These are phyloP conservation scores for Hanseniaspora occidentalis DNA, from an alignment of 805 yeast genomes.

Conservation along the genomic window DNA sequence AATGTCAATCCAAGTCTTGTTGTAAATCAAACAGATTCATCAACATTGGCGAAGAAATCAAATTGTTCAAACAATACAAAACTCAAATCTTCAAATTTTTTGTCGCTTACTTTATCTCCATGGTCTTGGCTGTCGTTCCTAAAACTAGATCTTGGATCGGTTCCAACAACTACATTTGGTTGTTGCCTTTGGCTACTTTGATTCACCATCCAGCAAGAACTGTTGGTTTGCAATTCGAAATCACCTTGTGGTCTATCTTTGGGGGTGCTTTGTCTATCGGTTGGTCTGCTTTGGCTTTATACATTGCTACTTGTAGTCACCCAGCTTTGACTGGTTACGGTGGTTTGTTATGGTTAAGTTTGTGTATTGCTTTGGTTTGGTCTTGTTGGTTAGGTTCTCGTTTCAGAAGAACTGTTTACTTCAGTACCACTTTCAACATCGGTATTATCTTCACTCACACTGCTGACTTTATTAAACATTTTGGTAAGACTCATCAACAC, in stretches of 20 bases:
- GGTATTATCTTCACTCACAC: constrained; percentile 27
- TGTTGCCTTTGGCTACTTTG: constrained; percentile 30
- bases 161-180: constrained; percentile 18
- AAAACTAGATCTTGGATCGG: constrained; percentile 34
- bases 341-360: constrained; percentile 32
- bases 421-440: constrained; percentile 25
- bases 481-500: constrained; percentile 1
- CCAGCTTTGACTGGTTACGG: constrained; percentile 32
- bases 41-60: not conserved
- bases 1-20: no score
- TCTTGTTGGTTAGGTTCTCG: constrained; percentile 31
- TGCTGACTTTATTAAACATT: constrained; percentile 9
- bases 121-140: constrained; percentile 27
- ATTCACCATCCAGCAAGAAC: constrained; percentile 37
- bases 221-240: constrained; percentile 35
- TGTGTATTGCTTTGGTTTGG: constrained; percentile 26
- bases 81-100: constrained; percentile 20
- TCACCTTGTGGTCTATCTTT: constrained; percentile 27
- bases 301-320: constrained; percentile 28
- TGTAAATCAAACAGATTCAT: no score
- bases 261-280: constrained; percentile 33
- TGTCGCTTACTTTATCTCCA: constrained; percentile 29
- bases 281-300: constrained; percentile 33
- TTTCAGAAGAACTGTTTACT: constrained; percentile 29
- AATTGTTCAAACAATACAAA: constrained; percentile 4